phyloP scores from a whole-genome alignment of 768 basidiomycete species.

The Gautieria morchelliformis region DNA sequence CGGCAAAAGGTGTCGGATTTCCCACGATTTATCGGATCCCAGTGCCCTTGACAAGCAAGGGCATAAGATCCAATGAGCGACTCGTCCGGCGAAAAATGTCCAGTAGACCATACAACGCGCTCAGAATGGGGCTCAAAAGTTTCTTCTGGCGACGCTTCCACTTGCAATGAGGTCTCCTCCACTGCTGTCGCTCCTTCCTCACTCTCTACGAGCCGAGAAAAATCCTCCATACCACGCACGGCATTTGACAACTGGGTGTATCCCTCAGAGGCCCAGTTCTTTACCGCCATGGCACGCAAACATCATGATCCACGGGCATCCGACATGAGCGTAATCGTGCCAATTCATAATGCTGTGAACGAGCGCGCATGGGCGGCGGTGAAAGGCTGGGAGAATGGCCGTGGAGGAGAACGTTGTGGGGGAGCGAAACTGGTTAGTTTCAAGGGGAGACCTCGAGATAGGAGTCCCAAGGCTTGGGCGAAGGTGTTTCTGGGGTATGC shows the following conservation, averaged over 20 bases:
- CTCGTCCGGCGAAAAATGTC: constrained; percentile 36
- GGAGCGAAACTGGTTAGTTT: constrained; percentile 81
- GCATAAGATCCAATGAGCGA: not conserved
- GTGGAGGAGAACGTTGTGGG: constrained; percentile 76
- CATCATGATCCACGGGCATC: constrained; percentile 75
- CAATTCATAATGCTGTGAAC: constrained; percentile 98
- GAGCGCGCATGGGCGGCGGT: constrained; percentile 86
- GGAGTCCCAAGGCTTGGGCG: constrained; percentile 70
- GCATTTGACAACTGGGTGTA: constrained; percentile 85
- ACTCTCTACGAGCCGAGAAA: constrained; percentile 67
- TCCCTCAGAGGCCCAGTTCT: constrained; percentile 98
- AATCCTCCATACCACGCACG: constrained; percentile 78
- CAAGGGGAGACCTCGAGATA: constrained; percentile 76
- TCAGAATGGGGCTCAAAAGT: constrained; percentile 32
- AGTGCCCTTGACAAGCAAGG: too few relatives aligned
- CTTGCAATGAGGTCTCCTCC: constrained; percentile 3
- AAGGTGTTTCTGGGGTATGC: constrained; percentile 82
- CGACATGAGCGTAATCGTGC: constrained; percentile 96
- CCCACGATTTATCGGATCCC: too few relatives aligned
- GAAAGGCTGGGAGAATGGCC: constrained; percentile 70
- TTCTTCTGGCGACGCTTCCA: constrained; percentile 14
- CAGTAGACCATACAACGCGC: constrained; percentile 52
- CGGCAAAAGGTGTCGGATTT: too few relatives aligned
- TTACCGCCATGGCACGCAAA: constrained; percentile 92
- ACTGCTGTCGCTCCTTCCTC: constrained; percentile 16